phyloP scores from a whole-genome alignment of 164 flowering plant genomes.

The Dillenia suffruticosa region DNA sequence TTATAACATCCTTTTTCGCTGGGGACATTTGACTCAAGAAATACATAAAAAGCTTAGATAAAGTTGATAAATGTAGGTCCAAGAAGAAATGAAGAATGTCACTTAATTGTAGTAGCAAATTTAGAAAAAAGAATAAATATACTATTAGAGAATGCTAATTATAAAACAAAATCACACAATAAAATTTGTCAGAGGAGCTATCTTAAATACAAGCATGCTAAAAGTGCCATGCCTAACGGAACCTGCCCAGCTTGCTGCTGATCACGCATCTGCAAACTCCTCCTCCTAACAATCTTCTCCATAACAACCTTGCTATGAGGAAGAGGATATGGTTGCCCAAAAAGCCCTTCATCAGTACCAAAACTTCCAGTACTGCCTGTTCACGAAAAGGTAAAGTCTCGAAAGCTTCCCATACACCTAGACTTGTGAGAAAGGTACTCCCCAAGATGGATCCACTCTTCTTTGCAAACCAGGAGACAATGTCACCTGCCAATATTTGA shows the following conservation, averaged over 20 bases:
- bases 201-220: too few relatives aligned
- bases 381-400: conserved; percentile 38
- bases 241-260: conserved; percentile 93
- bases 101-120: too few relatives aligned
- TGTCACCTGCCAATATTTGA: conserved; percentile 43
- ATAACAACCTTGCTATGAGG: conserved; percentile 37
- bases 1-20: too few relatives aligned
- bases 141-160: too few relatives aligned
- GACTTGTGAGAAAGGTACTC: conserved; percentile 54
- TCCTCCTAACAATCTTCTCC: conserved; percentile 53
- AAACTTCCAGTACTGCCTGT: conserved; percentile 54
- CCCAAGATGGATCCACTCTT: conserved; percentile 61
- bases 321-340: conserved; percentile 60
- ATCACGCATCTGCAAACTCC: conserved; percentile 57
- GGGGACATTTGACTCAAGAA: too few relatives aligned
- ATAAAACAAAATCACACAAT: too few relatives aligned
- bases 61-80: too few relatives aligned
- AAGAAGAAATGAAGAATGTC: too few relatives aligned
- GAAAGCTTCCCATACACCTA: conserved; percentile 21
- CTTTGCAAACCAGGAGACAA: conserved; percentile 50
- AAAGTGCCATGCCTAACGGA: conserved; percentile 8
- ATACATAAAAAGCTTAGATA: too few relatives aligned
- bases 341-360: conserved; percentile 65
- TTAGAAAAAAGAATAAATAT: too few relatives aligned
- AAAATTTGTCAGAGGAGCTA: too few relatives aligned